Evolutionary conservation across 179 eudicot species (phyloP), one percentile per base, ranked within the genome.

Genomic region (Camellia oleifera): DNA sequence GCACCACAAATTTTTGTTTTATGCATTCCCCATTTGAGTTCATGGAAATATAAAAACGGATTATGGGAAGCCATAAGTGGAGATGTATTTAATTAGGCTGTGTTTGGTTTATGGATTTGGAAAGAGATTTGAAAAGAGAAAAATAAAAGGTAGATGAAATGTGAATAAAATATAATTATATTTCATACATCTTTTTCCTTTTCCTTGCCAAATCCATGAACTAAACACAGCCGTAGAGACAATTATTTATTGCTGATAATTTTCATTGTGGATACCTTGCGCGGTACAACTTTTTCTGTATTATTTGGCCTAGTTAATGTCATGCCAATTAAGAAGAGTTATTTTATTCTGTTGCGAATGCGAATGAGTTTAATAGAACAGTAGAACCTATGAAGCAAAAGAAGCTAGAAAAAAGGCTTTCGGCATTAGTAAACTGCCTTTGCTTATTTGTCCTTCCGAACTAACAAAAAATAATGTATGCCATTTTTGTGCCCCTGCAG

Each of bases 401-500:
- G 17, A 23, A 53, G 61, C 44, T 3, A 18, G 75, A 50, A 20
- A 63, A 63, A 54, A 73, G n/a, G 9, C 8, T 20, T 50, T 18
- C 40, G 23, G 48, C 20, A 20, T 75, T 61, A 44, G 50, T 1
- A 61, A 61, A 13, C 5, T 32, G 72, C 63, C n/a, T 26, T 32
- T 13, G 4, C 17, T 26, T 66, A 10, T 66, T 10, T 62, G 3
- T 8, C 74, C 17, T 13, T 48, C 62, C 23, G 20, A 44, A 57
- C 52, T 46, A 75, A 46, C 17, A 20, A 57, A 42, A 74, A 26
- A 12, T 10, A 2, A 65, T 66, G 72, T 14, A 6, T 63, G 52
- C 7, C 52, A 48, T 32, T 32, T 32, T 40, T 78, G 67, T 48
- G 7, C 74, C 67, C 53, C 45, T 84, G 84, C 83, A 95, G 98